phyloP scores from a whole-genome alignment of 2,329 filamentous ascomycete genomes.

The Nakataea oryzae region DNA sequence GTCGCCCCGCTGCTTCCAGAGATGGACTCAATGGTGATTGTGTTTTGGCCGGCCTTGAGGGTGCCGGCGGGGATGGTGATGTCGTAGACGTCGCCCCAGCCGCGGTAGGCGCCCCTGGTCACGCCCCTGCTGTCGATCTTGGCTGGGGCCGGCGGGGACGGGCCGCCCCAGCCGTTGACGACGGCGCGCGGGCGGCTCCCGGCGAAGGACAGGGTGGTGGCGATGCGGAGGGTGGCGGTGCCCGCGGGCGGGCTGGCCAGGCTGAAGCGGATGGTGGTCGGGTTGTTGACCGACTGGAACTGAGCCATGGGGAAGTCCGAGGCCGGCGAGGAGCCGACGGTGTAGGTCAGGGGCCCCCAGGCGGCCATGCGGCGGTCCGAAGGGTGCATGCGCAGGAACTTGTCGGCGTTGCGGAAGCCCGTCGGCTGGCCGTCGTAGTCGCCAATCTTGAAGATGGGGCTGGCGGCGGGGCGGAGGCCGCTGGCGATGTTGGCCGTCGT shows the following conservation, averaged over 20 bases:
- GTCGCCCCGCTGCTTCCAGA: not conserved
- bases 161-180: constrained; percentile 43
- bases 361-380: constrained; percentile 41
- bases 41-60: constrained; percentile 49
- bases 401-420: constrained; percentile 57
- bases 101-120: constrained; percentile 55
- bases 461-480: constrained; percentile 29
- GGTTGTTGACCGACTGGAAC: constrained; percentile 49
- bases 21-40: constrained; percentile 38
- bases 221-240: constrained; percentile 50
- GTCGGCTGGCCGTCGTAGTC: constrained; percentile 54
- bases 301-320: constrained; percentile 55
- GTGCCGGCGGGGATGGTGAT: constrained; percentile 48
- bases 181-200: constrained; percentile 45
- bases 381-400: constrained; percentile 59
- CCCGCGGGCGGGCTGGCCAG: constrained; percentile 37
- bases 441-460: constrained; percentile 52
- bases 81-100: constrained; percentile 53
- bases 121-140: constrained; percentile 57
- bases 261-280: constrained; percentile 50
- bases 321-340: constrained; percentile 41
- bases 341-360: constrained; percentile 52
- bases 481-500: constrained; percentile 38
- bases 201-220: constrained; percentile 52
- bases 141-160: constrained; percentile 40